Percentiles rank a stretch among this genome's conserved stretches.
These are phyloP conservation scores for Coelastrella sp. DNA, from an alignment of 139 green algal genomes.

Conservation along the genomic window DNA sequence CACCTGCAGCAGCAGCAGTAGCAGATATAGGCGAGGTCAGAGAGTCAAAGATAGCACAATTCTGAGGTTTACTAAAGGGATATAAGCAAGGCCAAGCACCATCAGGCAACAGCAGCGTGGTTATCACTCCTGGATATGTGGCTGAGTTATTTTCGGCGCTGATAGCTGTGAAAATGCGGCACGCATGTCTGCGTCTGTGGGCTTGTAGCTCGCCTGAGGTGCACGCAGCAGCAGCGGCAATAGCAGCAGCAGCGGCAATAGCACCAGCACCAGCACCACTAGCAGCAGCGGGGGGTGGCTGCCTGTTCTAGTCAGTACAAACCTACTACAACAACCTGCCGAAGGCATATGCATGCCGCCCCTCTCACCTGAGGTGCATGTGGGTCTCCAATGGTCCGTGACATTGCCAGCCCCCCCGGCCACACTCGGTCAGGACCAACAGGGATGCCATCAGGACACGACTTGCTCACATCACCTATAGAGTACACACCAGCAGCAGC, in stretches of 20 bases:
- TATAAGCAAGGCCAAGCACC: too few species aligned
- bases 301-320: too few species aligned
- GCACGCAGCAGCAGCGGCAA: too few species aligned
- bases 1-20: constrained; percentile 45
- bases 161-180: too few species aligned
- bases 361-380: constrained; percentile 57
- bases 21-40: neutral
- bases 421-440: constrained; percentile 88
- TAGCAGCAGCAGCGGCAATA: neutral
- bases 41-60: too few species aligned
- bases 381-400: constrained; percentile 84
- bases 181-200: too few species aligned
- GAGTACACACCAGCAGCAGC: neutral
- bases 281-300: neutral
- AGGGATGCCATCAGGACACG: constrained; percentile 64
- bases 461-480: constrained; percentile 54
- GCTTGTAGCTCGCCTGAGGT: too few species aligned
- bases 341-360: too few species aligned
- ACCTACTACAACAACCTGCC: neutral
- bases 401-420: constrained; percentile 93
- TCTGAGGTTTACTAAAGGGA: too few species aligned
- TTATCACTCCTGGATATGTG: too few species aligned
- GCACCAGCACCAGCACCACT: neutral
- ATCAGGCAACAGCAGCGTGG: too few species aligned
- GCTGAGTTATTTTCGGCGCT: too few species aligned